Conservation (phyloP, 1,139 yeast genomes). For the Candida tetrigidarum region DNA sequence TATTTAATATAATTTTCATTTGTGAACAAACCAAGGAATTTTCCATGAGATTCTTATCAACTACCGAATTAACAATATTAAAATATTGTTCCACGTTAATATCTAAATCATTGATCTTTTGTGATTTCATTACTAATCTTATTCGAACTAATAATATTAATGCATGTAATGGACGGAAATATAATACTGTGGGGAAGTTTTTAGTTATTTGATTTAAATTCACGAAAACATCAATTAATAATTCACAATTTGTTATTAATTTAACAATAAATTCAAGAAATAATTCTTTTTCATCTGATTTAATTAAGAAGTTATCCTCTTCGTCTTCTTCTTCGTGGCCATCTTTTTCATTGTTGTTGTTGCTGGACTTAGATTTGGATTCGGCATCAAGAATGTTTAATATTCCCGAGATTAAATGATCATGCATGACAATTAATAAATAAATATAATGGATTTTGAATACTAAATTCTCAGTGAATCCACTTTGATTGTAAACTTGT, state of each 20-base stretch:
- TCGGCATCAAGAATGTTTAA: slow-evolving; percentile 16
- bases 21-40: slow-evolving; percentile 44
- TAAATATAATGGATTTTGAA: slow-evolving; percentile 49
- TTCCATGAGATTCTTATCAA: slow-evolving; percentile 27
- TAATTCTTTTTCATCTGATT: slow-evolving; percentile 18
- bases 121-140: slow-evolving; percentile 47
- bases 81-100: slow-evolving; percentile 43
- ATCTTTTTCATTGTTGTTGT: neutral
- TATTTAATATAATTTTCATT: slow-evolving; percentile 45
- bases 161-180: slow-evolving; percentile 60
- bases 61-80: slow-evolving; percentile 29
- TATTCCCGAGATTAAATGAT: slow-evolving; percentile 43
- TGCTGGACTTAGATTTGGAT: neutral
- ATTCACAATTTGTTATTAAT: slow-evolving; percentile 47
- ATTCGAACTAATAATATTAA: slow-evolving; percentile 51
- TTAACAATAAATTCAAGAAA: slow-evolving; percentile 42
- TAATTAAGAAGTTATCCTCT: slow-evolving; percentile 5
- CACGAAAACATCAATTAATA: slow-evolving; percentile 48
- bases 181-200: slow-evolving; percentile 55
- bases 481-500: slow-evolving; percentile 29
- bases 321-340: no score
- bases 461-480: slow-evolving; percentile 34
- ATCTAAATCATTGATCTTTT: slow-evolving; percentile 27
- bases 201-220: slow-evolving; percentile 40
- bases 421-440: slow-evolving; percentile 51